Percentiles rank a stretch among this genome's conserved stretches.
These are phyloP conservation scores for Diplosphaera chodatii DNA, from an alignment of 139 green algal species.

Conservation along the genomic window DNA sequence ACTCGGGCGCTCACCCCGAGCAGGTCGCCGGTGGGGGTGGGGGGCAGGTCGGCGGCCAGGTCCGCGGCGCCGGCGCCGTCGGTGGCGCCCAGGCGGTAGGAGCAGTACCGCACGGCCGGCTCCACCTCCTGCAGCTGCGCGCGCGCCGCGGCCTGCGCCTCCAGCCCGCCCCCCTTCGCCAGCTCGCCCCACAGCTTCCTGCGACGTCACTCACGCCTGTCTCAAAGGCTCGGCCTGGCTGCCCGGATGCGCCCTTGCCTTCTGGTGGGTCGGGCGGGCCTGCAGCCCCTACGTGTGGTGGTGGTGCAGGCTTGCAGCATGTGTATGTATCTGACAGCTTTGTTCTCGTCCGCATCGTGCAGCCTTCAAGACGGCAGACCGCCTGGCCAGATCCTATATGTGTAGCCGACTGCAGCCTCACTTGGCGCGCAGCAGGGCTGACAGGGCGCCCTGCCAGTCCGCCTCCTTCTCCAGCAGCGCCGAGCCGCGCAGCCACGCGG, in stretches of 20 bases:
- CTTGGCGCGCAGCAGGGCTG: conserved; percentile 59
- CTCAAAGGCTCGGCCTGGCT: no score
- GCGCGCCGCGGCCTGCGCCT: conserved; percentile 60
- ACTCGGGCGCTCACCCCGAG: neutral
- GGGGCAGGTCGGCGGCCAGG: neutral
- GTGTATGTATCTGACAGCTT: no score
- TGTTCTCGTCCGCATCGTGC: no score
- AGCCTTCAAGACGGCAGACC: no score
- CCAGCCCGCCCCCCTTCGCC: conserved; percentile 57
- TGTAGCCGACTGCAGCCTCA: no score
- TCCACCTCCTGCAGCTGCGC: conserved; percentile 81
- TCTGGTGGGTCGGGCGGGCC: no score
- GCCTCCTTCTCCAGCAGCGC: conserved; percentile 71
- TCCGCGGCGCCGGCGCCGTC: neutral
- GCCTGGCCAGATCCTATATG: no score
- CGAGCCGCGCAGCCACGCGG: conserved; percentile 60
- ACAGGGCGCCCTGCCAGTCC: conserved; percentile 68
- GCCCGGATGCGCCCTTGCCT: no score
- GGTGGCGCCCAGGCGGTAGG: conserved; percentile 61
- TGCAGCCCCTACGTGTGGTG: no score
- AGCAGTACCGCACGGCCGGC: conserved; percentile 72
- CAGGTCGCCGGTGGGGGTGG: neutral
- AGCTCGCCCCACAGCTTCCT: conserved; percentile 68
- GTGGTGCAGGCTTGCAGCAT: no score
- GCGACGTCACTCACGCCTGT: no score